Conservation (phyloP, 2,329 filamentous ascomycete species). For the Xylariaceae sp. region DNA sequence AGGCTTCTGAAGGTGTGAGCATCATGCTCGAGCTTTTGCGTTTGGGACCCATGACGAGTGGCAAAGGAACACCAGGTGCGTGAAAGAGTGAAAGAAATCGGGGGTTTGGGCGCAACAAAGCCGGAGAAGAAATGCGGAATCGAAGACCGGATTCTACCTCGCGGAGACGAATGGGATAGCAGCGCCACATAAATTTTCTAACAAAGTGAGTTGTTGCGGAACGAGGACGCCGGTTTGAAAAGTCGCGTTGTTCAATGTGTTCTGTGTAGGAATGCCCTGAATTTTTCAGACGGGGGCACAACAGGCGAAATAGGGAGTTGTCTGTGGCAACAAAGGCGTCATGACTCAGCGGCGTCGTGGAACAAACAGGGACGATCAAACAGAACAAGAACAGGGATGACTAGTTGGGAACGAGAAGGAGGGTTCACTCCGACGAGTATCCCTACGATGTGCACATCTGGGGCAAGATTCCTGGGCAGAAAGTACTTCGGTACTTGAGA, state of each 20-base stretch:
- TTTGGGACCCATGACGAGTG: slow-evolving; percentile 36
- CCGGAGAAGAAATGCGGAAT: slow-evolving; percentile 18
- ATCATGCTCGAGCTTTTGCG: slow-evolving; percentile 33
- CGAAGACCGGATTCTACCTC: slow-evolving; percentile 9
- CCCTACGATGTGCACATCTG: not conserved
- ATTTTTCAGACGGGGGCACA: not conserved
- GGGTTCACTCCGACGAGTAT: slow-evolving; percentile 7
- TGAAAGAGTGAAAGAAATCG: not conserved
- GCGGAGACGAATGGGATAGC: slow-evolving; percentile 19
- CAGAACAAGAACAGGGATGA: not conserved
- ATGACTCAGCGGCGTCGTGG: slow-evolving; percentile 1
- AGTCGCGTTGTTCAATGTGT: not conserved
- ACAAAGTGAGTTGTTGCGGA: slow-evolving; percentile 5
- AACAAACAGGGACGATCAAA: not conserved
- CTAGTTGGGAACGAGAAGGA: not conserved
- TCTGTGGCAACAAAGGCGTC: not conserved
- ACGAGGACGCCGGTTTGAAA: not conserved
- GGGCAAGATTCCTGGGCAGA: not conserved
- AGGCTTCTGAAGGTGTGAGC: slow-evolving; percentile 8
- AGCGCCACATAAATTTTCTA: slow-evolving; percentile 15
- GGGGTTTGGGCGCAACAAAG: slow-evolving; percentile 14
- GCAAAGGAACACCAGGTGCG: not conserved
- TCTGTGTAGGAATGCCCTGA: not conserved
- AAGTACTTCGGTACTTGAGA: not conserved
- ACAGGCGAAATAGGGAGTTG: not conserved